A percentile compares a stretch with the other conserved stretches of the same genome.
These are phyloP conservation scores for Saturnispora sekii DNA, from an alignment of 805 yeast species.

Conservation along the genomic window DNA sequence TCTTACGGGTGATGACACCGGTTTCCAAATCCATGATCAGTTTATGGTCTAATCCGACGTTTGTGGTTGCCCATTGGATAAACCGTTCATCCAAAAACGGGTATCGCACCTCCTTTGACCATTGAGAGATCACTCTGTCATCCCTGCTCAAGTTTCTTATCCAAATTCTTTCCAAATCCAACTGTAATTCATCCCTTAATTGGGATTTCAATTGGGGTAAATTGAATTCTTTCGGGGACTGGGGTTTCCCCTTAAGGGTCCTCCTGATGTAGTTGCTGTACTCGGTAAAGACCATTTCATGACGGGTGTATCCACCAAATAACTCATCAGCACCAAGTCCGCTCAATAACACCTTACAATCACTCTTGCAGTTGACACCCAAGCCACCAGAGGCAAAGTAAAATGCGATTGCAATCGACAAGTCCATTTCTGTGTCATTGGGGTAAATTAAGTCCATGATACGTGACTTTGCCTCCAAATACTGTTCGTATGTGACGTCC, in stretches of 20 bases:
- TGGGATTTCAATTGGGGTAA: constrained; percentile 24
- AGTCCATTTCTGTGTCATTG: constrained; percentile 84
- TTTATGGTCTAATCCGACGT: constrained; percentile 41
- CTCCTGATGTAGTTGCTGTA: constrained; percentile 19
- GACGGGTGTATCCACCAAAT: constrained; percentile 92
- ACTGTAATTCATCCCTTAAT: constrained; percentile 49
- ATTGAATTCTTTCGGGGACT: constrained; percentile 13
- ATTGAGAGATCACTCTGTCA: constrained; percentile 73
- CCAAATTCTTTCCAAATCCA: constrained; percentile 67
- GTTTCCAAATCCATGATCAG: constrained; percentile 28
- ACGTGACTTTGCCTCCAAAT: constrained; percentile 36
- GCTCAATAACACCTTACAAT: constrained; percentile 65
- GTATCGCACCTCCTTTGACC: constrained; percentile 87
- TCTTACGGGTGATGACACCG: constrained; percentile 36
- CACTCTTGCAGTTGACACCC: constrained; percentile 31
- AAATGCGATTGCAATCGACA: constrained; percentile 91
- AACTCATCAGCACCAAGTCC: constrained; percentile 97
- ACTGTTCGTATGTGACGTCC: constrained; percentile 63
- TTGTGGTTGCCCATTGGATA: constrained; percentile 36
- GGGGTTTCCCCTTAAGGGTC: constrained; percentile 15
- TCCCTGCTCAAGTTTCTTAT: constrained; percentile 82
- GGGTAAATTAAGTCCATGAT: constrained; percentile 74
- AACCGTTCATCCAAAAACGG: constrained; percentile 69
- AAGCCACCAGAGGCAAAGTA: constrained; percentile 72
- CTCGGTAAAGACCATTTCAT: constrained; percentile 41